phyloP scores from a whole-genome alignment of 176 grass and related monocot genomes.

The Stipa capillata region DNA sequence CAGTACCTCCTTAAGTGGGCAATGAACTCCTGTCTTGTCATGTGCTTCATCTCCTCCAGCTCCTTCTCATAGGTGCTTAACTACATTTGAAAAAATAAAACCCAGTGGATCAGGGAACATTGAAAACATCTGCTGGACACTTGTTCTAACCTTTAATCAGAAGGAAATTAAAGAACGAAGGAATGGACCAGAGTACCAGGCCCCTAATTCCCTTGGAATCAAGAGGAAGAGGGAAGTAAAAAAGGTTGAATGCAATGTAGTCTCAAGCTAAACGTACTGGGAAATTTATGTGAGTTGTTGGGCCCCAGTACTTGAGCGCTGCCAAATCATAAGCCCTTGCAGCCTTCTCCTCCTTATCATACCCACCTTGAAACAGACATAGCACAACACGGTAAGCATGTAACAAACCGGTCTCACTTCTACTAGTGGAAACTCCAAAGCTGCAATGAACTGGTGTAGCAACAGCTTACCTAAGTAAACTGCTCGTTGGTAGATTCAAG shows the following conservation, averaged over 20 bases:
- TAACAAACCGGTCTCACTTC: too few species aligned
- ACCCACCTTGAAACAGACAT: constrained; percentile 62
- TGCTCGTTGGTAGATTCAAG: constrained; percentile 22
- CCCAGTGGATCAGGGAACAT: not conserved
- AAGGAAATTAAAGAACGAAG: not conserved
- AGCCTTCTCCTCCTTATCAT: constrained; percentile 92
- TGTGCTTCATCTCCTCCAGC: constrained; percentile 83
- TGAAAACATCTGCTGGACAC: not conserved
- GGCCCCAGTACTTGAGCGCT: constrained; percentile 93
- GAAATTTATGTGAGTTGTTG: constrained; percentile 83
- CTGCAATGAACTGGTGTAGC: not conserved
- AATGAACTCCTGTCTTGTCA: constrained; percentile 86
- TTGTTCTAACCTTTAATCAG: not conserved
- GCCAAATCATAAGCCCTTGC: constrained; percentile 88
- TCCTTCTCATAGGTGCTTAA: constrained; percentile 69
- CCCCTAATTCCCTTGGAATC: constrained; percentile 2
- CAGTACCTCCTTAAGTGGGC: constrained; percentile 77
- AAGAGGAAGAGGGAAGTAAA: not conserved
- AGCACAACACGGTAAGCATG: not conserved
- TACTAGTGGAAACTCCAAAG: not conserved
- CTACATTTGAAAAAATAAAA: constrained; percentile 9
- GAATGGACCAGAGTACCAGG: not conserved
- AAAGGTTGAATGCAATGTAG: not conserved
- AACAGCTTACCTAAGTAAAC: constrained; percentile 79
- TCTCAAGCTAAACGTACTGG: constrained; percentile 38